Percentiles rank a stretch among this genome's conserved stretches.
Conservation (phyloP, 1,284 basidiomycete genomes). For the Inonotus obliquus region DNA sequence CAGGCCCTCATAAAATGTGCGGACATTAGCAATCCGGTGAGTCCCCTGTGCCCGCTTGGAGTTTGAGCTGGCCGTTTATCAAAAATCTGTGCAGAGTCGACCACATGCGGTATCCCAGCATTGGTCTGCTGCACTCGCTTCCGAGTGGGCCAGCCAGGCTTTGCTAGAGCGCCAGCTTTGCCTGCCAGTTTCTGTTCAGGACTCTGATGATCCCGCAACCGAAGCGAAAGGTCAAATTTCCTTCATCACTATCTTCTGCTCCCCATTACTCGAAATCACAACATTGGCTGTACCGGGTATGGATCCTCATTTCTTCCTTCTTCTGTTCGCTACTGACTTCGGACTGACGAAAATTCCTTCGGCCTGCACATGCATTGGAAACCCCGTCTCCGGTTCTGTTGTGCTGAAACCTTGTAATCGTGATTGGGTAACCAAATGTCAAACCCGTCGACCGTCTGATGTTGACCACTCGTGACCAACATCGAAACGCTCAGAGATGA, state of each 20-base stretch:
- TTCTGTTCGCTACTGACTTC: background rate
- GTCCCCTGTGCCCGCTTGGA: slow-evolving; percentile 25
- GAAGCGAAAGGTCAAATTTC: slow-evolving; percentile 87
- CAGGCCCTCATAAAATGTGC: slow-evolving; percentile 93
- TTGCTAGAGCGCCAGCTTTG: slow-evolving; percentile 73
- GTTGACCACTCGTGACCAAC: background rate
- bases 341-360: background rate
- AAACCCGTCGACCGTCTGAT: background rate
- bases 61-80: background rate
- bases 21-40: slow-evolving; percentile 93
- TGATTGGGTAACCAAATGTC: background rate
- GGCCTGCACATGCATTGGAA: background rate
- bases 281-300: slow-evolving; percentile 69
- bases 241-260: slow-evolving; percentile 80
- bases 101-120: slow-evolving; percentile 85
- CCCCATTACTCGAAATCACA: slow-evolving; percentile 77
- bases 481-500: slow-evolving; percentile 46
- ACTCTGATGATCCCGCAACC: slow-evolving; percentile 58
- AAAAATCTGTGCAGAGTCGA: slow-evolving; percentile 57
- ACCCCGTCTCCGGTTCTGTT: background rate
- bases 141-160: slow-evolving; percentile 89
- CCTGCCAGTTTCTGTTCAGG: slow-evolving; percentile 68
- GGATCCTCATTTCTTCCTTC: slow-evolving; percentile 22
- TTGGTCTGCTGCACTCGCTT: slow-evolving; percentile 83
- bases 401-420: background rate